Base-by-base conservation (phyloP, 2,329 filamentous ascomycete species). In the Claviceps arundinis region DNA sequence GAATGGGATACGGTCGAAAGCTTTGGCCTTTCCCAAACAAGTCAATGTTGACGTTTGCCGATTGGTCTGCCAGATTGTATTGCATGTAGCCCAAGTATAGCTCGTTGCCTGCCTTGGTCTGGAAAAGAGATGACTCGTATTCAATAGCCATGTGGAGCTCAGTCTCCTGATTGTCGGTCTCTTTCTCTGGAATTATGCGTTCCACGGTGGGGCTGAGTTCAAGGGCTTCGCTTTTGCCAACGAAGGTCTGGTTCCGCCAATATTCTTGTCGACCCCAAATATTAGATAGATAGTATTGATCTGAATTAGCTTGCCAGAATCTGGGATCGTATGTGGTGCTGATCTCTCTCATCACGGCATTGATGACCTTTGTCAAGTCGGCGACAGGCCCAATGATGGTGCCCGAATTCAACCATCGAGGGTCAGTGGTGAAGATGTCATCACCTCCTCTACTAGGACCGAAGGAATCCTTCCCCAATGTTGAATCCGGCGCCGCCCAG, bases 371-470 rank as follows among this genome's bases (percentile, higher is more conserved):
- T 50, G 56, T 60, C 52, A 66, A 6, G 24, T 66, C 62, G 5
- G 57, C 58, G 17, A 69, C 56, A 1, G 69, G 70, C 1, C 68
- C 71, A 47, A 73, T 70, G 26, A 72, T 64, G 16, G 70, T 72
- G n/a, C 71, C 71, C 4, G 71, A 73, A 59, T 73, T 73, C 37
- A 73, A 62, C 64, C 65, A 73, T 19, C 65, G 65, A 7, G 70
- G 66, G 37, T 68, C 64, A n/a, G 61, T 60, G 41, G 60, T 60
- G 16, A 52, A 42, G 50, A 63, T 58, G 3, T 64, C 60, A 8
- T 66, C 65, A 11, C 60, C 60, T 43, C 66, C 65, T 3, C 62
- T 64, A 37, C 65, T 56, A 8, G 65, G 61, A 3, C 71, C 71
- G 54, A 71, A 73, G 1, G 64, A 58, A 6, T 61, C 52, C 8